A percentile compares a stretch with the other conserved stretches of the same genome.
Evolutionary conservation across 257 asterid species (phyloP).

Genomic region (Anisodus tanguticus): DNA sequence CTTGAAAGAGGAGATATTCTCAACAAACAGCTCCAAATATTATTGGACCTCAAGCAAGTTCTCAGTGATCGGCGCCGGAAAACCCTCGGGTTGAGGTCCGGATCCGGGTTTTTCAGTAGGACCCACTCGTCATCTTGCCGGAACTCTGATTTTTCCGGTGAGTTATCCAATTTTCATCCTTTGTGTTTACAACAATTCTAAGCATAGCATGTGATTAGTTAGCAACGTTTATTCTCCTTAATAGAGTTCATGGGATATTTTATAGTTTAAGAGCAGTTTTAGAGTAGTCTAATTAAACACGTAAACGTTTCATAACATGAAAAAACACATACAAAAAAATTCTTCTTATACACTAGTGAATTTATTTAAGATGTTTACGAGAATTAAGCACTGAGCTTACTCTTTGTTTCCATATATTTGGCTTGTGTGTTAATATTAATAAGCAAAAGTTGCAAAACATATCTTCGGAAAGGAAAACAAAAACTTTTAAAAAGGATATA

Average conservation of each 20-base stretch:
- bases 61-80: constrained; percentile 58
- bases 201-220: not conserved
- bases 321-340: no score
- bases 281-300: not conserved
- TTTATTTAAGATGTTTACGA: no score
- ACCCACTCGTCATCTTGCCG: constrained; percentile 42
- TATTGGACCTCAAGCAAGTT: constrained; percentile 71
- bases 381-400: no score
- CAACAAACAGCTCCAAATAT: constrained; percentile 72
- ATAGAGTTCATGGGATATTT: not conserved
- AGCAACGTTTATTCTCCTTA: constrained; percentile 1
- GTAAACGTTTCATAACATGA: not conserved
- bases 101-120: constrained; percentile 41
- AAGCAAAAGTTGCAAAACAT: no score
- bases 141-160: constrained; percentile 72
- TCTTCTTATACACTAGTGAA: no score
- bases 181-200: not conserved
- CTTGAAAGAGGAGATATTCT: constrained; percentile 76
- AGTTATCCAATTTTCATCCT: constrained; percentile 24
- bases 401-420: no score
- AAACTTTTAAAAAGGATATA: no score
- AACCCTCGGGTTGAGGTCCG: constrained; percentile 32
- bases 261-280: not conserved
- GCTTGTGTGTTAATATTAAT: no score
- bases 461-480: no score